Evolutionary conservation across 495 filamentous ascomycete genomes (phyloP).

Genomic region (Alectoria sarmentosa): DNA sequence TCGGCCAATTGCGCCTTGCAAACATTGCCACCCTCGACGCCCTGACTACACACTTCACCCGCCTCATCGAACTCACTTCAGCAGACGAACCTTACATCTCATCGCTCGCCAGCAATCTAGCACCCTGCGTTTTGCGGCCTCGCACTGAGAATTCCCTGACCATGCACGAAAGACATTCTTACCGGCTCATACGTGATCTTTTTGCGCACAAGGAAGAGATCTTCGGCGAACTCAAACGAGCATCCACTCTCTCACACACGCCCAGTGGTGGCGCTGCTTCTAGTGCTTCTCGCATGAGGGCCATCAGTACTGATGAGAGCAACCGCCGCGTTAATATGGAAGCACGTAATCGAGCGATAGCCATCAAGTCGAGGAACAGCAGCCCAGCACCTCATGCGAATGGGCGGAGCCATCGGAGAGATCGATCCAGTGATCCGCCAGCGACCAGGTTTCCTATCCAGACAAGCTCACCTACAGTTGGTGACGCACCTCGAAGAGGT

Average conservation of each 20-base stretch:
- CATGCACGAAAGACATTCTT: conserved; percentile 89
- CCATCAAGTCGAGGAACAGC: conserved; percentile 63
- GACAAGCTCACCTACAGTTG: conserved; percentile 52
- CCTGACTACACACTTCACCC: conserved; percentile 95
- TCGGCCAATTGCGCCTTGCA: conserved; percentile 88
- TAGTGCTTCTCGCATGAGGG: conserved; percentile 55
- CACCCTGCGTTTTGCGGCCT: conserved; percentile 84
- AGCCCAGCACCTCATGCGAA: conserved; percentile 58
- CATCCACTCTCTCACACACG: conserved; percentile 59
- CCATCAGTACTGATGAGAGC: conserved; percentile 92
- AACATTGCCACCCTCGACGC: conserved; percentile 99
- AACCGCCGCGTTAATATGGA: conserved; percentile 92
- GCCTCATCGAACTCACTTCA: conserved; percentile 92
- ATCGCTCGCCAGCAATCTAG: conserved; percentile 67
- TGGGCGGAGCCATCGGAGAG: conserved; percentile 53
- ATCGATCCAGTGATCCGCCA: conserved; percentile 66
- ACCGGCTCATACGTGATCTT: conserved; percentile 86
- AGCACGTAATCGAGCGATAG: conserved; percentile 77
- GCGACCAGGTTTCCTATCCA: conserved; percentile 82
- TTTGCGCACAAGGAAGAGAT: conserved; percentile 91
- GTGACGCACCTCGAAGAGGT: conserved; percentile 39
- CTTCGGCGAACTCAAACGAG: conserved; percentile 92
- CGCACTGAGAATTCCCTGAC: conserved; percentile 79
- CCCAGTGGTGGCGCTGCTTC: conserved; percentile 40
- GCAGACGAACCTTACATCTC: conserved; percentile 83